phyloP scores from a whole-genome alignment of 1,284 basidiomycete species.

The Cutaneotrichosporon dermatis region DNA sequence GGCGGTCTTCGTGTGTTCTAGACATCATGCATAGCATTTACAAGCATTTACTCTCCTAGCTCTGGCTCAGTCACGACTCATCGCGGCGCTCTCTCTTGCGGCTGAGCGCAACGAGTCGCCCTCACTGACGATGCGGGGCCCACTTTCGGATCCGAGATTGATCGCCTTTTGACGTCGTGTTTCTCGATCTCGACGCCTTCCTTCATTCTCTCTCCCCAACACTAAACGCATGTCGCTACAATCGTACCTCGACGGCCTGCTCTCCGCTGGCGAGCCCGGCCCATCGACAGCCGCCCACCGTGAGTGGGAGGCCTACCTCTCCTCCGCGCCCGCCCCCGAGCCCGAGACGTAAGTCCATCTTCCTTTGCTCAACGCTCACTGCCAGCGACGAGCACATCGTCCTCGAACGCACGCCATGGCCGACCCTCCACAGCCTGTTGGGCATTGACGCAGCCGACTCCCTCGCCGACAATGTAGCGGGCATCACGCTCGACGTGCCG shows the following conservation, averaged over 20 bases:
- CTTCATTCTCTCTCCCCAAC: not conserved
- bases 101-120: not conserved
- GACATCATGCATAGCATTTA: not conserved
- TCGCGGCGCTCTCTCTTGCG: no score
- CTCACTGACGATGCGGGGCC: constrained; percentile 4
- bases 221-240: constrained; percentile 12
- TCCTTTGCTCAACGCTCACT: not conserved
- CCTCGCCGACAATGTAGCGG: not conserved
- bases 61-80: no score
- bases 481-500: not conserved
- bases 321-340: not conserved
- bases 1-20: constrained; percentile 19
- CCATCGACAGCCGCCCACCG: constrained; percentile 12
- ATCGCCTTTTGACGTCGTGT: not conserved
- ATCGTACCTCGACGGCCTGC: constrained; percentile 12
- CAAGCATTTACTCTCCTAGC: not conserved
- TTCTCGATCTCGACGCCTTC: no score
- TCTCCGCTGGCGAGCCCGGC: constrained; percentile 8
- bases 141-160: constrained; percentile 10
- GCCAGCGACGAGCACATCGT: not conserved
- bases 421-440: constrained; percentile 15
- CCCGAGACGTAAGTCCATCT: constrained; percentile 6
- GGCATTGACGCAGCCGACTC: not conserved
- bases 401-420: constrained; percentile 13
- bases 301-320: constrained; percentile 15